These are phyloP conservation scores for Talaromyces sp. DNA, from an alignment of 2,329 filamentous ascomycete species.

Conservation along the genomic window DNA sequence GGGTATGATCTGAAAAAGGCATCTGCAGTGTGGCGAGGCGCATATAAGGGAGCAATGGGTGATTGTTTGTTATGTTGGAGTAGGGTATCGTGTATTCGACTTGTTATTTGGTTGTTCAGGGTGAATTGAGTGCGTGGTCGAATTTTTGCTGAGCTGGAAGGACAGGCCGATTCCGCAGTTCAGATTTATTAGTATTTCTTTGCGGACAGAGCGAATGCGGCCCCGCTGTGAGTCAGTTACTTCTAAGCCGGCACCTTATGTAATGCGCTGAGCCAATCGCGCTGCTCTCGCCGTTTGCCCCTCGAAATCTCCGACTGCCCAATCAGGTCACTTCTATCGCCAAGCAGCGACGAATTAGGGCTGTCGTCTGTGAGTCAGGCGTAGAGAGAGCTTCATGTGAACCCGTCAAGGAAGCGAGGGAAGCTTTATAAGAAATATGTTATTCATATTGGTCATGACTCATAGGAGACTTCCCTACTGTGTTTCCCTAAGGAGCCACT, in stretches of 20 bases:
- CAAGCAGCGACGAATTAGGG: not conserved
- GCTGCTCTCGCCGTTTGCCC: not conserved
- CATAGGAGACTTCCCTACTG: not conserved
- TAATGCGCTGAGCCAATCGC: not conserved
- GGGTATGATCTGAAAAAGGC: conserved; percentile 21
- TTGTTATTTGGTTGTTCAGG: not conserved
- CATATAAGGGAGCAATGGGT: not conserved
- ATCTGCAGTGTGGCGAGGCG: conserved; percentile 9
- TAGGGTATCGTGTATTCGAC: not conserved
- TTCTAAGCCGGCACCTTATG: not conserved
- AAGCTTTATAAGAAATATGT: not conserved
- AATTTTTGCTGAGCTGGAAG: not conserved
- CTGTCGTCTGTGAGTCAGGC: not conserved
- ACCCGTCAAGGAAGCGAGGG: not conserved
- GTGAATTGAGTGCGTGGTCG: not conserved
- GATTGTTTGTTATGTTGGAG: not conserved
- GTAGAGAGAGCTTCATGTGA: not conserved
- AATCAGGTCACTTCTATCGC: not conserved
- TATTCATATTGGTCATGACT: not conserved
- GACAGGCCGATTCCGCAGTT: conserved; percentile 13
- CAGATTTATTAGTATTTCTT: conserved; percentile 9
- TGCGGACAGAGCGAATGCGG: conserved; percentile 8
- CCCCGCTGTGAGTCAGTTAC: conserved; percentile 10
- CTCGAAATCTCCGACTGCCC: not conserved
- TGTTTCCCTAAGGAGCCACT: not conserved